Conservation (phyloP, 2,329 filamentous ascomycete genomes). For the Xylaria sp. region DNA sequence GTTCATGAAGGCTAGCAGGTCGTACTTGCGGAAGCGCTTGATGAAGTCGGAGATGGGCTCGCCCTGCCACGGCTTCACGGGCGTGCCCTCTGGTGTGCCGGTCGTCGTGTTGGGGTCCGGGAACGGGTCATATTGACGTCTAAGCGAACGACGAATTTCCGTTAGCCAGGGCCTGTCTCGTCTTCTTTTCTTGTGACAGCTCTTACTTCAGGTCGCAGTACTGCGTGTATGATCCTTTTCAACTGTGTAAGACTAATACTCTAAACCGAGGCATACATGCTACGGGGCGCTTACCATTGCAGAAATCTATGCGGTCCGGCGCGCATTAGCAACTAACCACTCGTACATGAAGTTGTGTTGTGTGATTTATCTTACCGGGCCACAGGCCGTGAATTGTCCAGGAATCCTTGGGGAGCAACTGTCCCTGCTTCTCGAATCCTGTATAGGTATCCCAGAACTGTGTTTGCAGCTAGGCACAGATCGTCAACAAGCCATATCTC, state of each 20-base stretch:
- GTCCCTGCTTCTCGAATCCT: constrained; percentile 66
- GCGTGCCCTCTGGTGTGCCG: constrained; percentile 61
- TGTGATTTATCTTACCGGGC: constrained; percentile 53
- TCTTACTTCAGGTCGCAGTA: constrained; percentile 69
- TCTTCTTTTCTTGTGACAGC: background rate
- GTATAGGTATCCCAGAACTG: constrained; percentile 75
- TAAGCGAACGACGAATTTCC: constrained; percentile 36
- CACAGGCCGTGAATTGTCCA: constrained; percentile 72
- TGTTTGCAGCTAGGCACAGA: constrained; percentile 58
- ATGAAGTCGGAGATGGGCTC: constrained; percentile 69
- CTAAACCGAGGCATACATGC: background rate
- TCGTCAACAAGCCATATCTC: constrained; percentile 10
- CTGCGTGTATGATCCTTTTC: constrained; percentile 70
- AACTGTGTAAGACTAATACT: constrained; percentile 53
- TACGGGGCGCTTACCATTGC: constrained; percentile 51
- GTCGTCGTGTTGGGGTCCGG: constrained; percentile 73
- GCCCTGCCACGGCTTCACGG: constrained; percentile 69
- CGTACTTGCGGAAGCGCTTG: constrained; percentile 65
- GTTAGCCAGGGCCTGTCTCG: too few species aligned
- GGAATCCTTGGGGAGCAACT: constrained; percentile 65
- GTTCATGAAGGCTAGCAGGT: constrained; percentile 74
- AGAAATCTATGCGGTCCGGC: constrained; percentile 53
- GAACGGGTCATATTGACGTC: constrained; percentile 71
- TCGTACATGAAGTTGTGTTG: background rate
- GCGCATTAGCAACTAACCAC: constrained; percentile 16